These are phyloP conservation scores for Plectosphaerella sp. DNA, from an alignment of 2,329 filamentous ascomycete genomes.

Conservation along the genomic window DNA sequence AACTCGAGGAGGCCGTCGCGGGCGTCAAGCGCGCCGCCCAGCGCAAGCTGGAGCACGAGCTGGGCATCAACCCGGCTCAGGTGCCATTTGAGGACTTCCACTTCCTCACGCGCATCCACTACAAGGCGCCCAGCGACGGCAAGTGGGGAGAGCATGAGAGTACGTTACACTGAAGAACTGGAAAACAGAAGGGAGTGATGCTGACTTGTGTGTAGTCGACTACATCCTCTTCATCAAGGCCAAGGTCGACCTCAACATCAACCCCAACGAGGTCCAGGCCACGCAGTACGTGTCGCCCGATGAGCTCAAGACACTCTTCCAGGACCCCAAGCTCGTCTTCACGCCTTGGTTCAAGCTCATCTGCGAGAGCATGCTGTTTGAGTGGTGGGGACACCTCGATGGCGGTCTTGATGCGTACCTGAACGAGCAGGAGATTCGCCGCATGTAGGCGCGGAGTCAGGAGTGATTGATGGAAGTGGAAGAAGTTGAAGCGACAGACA, in stretches of 20 bases:
- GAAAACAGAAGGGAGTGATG: not conserved
- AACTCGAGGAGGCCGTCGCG: constrained; percentile 71
- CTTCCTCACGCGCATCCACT: constrained; percentile 96
- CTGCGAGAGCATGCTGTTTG: constrained; percentile 93
- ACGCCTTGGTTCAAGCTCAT: constrained; percentile 99
- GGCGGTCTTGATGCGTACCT: constrained; percentile 77
- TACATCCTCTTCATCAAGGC: constrained; percentile 99
- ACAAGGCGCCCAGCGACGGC: constrained; percentile 93
- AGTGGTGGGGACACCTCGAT: constrained; percentile 92
- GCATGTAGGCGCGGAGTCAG: constrained; percentile 53
- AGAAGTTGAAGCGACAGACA: not conserved
- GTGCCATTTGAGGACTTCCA: constrained; percentile 88
- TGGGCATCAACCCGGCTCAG: constrained; percentile 85
- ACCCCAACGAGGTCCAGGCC: constrained; percentile 84
- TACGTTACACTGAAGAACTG: constrained; percentile 46
- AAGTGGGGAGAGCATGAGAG: constrained; percentile 99
- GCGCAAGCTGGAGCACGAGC: constrained; percentile 89
- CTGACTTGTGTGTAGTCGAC: constrained; percentile 60
- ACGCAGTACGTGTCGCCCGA: constrained; percentile 79
- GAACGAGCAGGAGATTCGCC: constrained; percentile 80
- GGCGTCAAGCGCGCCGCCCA: constrained; percentile 91
- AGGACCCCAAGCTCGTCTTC: constrained; percentile 75
- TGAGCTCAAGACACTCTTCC: constrained; percentile 80
- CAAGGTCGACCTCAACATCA: constrained; percentile 77
- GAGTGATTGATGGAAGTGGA: not conserved